Evolutionary conservation across 345 rosid genomes (phyloP), one percentile per base, ranked within the genome.

Genomic region (Arabidopsis arenosa): DNA sequence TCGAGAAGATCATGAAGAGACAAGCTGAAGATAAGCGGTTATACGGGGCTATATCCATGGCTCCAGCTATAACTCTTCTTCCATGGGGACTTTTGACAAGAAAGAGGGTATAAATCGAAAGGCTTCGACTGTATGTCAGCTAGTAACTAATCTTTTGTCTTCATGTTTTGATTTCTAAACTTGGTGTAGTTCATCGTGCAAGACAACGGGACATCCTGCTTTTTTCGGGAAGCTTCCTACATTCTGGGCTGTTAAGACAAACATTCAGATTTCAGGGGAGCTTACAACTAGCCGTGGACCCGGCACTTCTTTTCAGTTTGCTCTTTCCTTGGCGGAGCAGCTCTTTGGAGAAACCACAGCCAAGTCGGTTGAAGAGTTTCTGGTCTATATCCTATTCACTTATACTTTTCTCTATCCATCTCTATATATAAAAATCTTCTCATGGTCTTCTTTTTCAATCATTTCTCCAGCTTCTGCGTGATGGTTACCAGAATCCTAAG

Each of bases 271-370:
- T 75, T 92, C 97, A 7, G 89, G 91, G 60, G 96, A 88, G 81
- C 89, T 90, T 71, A 94, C 97, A 54, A 94, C 98, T 48, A 92
- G 98, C 77, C 95, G 88, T 55, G 97, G 97, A 54, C 96, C 98
- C 1, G 98, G 97, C 53, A 94, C 98, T 78, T 85, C 91, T 70
- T 89, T 90, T 52, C 79, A 80, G 83, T 94, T 94, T 83, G 95
- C 96, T 64, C 72, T 94, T 52, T 85, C 90, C 78, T 84, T 92
- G 26, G 96, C 80, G 5, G 91, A 90, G 10, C 95, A 94, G 87
- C 87, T 94, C 45, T 86, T 85, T 56, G 97, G 98, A 74, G 97
- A 88, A 72, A 47, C 88, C 39, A 80, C 73, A 57, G 95, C 97
- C 56, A 82, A 75, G 75, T 87, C 88, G 14, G 69, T 87, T 64